A percentile compares a stretch with the other conserved stretches of the same genome.
Evolutionary conservation across 768 basidiomycete genomes (phyloP).

Genomic region (Cyathus striatus): DNA sequence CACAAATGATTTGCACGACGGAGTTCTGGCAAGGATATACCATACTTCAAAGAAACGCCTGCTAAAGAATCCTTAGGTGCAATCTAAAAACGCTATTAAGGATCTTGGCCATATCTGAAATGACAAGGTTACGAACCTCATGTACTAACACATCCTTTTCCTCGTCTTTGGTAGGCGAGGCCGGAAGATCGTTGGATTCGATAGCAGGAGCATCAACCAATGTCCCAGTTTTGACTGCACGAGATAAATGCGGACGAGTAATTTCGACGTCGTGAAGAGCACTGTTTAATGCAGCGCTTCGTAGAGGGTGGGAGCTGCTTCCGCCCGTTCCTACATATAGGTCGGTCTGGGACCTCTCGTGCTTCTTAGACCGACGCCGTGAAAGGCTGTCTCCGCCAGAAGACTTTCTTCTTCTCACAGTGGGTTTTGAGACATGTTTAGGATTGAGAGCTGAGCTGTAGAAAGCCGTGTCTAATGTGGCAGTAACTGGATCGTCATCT

Average conservation of each 20-base stretch:
- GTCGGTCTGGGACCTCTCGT: slow-evolving; percentile 20
- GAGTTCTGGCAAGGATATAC: slow-evolving; percentile 76
- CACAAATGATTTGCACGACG: slow-evolving; percentile 90
- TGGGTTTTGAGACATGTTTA: slow-evolving; percentile 15
- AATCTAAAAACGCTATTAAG: slow-evolving; percentile 40
- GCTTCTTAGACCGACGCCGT: slow-evolving; percentile 3
- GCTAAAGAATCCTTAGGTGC: slow-evolving; percentile 73
- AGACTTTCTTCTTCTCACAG: slow-evolving; percentile 15
- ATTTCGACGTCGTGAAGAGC: slow-evolving; percentile 23
- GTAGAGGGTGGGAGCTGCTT: slow-evolving; percentile 15
- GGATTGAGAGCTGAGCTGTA: slow-evolving; percentile 26
- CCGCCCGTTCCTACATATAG: slow-evolving; percentile 7
- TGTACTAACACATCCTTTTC: slow-evolving; percentile 58
- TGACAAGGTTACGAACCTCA: slow-evolving; percentile 33
- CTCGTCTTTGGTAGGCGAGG: slow-evolving; percentile 14
- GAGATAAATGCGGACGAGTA: slow-evolving; percentile 35
- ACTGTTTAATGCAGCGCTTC: slow-evolving; percentile 14
- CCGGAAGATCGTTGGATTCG: slow-evolving; percentile 11
- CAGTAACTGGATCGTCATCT: slow-evolving; percentile 7
- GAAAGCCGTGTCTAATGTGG: slow-evolving; percentile 12
- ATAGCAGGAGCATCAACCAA: slow-evolving; percentile 20
- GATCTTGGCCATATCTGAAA: background rate
- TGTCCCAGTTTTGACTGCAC: slow-evolving; percentile 25
- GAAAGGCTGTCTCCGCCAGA: slow-evolving; percentile 7
- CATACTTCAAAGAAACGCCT: slow-evolving; percentile 86